These are phyloP conservation scores for Rhododendron henanense DNA, from an alignment of 148 eudicot species.

Conservation along the genomic window DNA sequence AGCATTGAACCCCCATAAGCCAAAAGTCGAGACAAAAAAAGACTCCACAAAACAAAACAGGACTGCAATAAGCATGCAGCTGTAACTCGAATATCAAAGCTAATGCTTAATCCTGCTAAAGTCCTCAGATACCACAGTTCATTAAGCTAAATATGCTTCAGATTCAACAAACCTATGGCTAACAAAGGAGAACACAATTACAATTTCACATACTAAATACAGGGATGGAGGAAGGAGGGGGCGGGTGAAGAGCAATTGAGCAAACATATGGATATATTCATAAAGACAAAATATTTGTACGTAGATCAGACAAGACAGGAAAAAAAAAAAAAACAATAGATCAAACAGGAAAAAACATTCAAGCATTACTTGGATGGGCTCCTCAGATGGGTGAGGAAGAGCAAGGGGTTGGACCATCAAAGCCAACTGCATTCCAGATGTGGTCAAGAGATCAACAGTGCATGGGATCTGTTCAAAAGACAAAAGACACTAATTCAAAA, in stretches of 20 bases:
- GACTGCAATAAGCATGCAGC: too few species aligned
- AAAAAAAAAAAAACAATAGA: neutral
- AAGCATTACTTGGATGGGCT: constrained; percentile 69
- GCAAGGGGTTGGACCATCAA: constrained; percentile 93
- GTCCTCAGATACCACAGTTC: neutral
- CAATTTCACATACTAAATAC: neutral
- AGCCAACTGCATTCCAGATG: constrained; percentile 97
- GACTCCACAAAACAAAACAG: neutral
- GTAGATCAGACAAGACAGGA: neutral
- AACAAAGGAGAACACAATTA: neutral
- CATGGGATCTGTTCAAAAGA: constrained; percentile 64
- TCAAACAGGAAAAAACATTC: neutral
- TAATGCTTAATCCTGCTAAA: neutral
- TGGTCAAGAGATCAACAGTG: constrained; percentile 76
- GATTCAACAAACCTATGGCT: neutral
- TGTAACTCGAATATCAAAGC: neutral
- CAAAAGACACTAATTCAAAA: constrained; percentile 11
- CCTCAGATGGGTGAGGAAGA: constrained; percentile 94
- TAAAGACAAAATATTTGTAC: neutral
- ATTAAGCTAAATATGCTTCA: neutral
- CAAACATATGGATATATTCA: neutral
- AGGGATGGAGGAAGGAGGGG: neutral
- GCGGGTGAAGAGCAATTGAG: neutral
- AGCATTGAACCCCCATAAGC: neutral
- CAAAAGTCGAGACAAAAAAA: neutral